Conservation (phyloP, 768 basidiomycete species). For the Amanita molliuscula region DNA sequence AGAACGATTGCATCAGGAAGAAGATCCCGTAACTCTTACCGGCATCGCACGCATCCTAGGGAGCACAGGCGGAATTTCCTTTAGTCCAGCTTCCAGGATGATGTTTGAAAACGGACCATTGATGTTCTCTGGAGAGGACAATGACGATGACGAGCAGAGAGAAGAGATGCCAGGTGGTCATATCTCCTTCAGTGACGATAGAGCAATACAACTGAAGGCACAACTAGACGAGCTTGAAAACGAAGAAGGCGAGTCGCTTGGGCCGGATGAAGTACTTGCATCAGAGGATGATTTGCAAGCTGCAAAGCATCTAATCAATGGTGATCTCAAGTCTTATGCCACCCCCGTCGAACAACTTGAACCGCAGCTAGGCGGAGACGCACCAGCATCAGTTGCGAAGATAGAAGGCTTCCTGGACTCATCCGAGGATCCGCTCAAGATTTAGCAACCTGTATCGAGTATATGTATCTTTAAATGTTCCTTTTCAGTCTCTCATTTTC, state of each 20-base stretch:
- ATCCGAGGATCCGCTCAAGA: constrained; percentile 47
- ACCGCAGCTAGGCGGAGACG: constrained; percentile 42
- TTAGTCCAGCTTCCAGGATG: constrained; percentile 43
- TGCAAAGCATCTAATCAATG: constrained; percentile 35
- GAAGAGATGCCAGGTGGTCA: constrained; percentile 22
- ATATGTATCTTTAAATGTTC: constrained; percentile 5
- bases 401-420: constrained; percentile 57
- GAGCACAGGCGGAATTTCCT: constrained; percentile 54
- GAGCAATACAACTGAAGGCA: constrained; percentile 45
- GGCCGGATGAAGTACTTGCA: constrained; percentile 11
- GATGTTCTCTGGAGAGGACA: constrained; percentile 60
- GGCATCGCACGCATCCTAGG: constrained; percentile 48
- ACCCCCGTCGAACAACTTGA: constrained; percentile 38
- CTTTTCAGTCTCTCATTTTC: constrained; percentile 7
- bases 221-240: constrained; percentile 57
- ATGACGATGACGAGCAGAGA: constrained; percentile 48
- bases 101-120: constrained; percentile 37
- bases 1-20: constrained; percentile 21
- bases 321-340: constrained; percentile 23
- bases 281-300: constrained; percentile 36
- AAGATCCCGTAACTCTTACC: constrained; percentile 24
- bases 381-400: constrained; percentile 39
- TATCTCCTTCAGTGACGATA: constrained; percentile 45
- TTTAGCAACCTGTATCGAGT: constrained; percentile 1
- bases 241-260: constrained; percentile 20